phyloP scores from a whole-genome alignment of 768 basidiomycete species.

The Scleroderma citrinum region DNA sequence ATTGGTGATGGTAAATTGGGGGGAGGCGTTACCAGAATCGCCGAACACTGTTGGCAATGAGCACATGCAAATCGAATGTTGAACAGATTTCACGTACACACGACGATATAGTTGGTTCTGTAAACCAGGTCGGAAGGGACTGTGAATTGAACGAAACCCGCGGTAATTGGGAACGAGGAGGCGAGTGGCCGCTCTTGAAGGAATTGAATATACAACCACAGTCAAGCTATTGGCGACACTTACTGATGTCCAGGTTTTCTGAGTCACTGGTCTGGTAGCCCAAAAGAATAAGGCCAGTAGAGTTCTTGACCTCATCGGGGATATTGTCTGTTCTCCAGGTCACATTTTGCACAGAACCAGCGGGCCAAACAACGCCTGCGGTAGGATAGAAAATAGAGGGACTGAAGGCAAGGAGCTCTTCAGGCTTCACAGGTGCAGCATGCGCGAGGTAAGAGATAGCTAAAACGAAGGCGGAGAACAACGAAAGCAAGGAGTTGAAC shows the following conservation, averaged over 20 bases:
- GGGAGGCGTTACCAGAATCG: conserved; percentile 60
- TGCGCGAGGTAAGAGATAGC: conserved; percentile 20
- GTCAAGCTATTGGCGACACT: conserved; percentile 12
- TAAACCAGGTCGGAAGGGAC: conserved; percentile 43
- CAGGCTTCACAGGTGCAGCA: conserved; percentile 24
- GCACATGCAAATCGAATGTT: background rate
- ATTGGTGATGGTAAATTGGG: conserved; percentile 47
- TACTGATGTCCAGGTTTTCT: conserved; percentile 48
- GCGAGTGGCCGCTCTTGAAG: conserved; percentile 53
- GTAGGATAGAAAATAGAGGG: conserved; percentile 39
- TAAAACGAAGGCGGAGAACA: conserved; percentile 29
- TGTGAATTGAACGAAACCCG: conserved; percentile 42
- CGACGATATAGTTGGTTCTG: conserved; percentile 51
- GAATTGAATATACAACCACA: conserved; percentile 5
- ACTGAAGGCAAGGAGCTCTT: conserved; percentile 31
- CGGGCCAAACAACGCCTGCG: conserved; percentile 30
- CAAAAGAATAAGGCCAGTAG: conserved; percentile 40
- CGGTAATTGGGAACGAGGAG: conserved; percentile 43
- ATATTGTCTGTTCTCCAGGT: conserved; percentile 37
- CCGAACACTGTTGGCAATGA: conserved; percentile 46
- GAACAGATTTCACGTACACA: conserved; percentile 40
- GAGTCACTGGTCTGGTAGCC: conserved; percentile 33
- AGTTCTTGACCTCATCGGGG: conserved; percentile 30
- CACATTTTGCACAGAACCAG: conserved; percentile 34
- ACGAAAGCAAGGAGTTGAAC: conserved; percentile 16